A percentile compares a stretch with the other conserved stretches of the same genome.
phyloP scores from a whole-genome alignment of 176 grass and related monocot species.

The Eragrostis nindensis region DNA sequence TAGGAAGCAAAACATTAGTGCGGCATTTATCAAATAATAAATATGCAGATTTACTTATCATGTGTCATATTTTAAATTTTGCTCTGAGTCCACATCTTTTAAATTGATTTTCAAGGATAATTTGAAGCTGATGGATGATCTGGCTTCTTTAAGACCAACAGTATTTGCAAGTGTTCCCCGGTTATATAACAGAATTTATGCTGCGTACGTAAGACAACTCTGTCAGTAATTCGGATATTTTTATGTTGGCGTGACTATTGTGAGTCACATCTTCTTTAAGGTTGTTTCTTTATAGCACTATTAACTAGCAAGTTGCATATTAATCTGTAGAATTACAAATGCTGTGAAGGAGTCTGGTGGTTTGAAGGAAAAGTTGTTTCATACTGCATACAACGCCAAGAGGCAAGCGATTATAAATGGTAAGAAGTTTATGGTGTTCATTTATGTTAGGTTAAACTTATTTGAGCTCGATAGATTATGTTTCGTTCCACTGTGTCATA shows the following conservation, averaged over 20 bases:
- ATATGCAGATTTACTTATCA: background rate
- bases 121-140: conserved; percentile 97
- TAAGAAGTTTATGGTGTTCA: conserved; percentile 14
- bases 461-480: no score
- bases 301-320: conserved; percentile 18
- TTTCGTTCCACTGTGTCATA: no score
- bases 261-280: no score
- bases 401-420: conserved; percentile 70
- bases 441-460: no score
- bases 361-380: conserved; percentile 60
- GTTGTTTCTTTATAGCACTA: background rate
- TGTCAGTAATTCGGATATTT: conserved; percentile 12
- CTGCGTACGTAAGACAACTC: conserved; percentile 62
- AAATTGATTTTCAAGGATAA: conserved; percentile 73
- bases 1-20: background rate
- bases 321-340: conserved; percentile 71
- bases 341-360: conserved; percentile 94
- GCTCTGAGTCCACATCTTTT: background rate
- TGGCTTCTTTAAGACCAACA: conserved; percentile 87
- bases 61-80: background rate
- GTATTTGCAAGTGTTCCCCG: conserved; percentile 89
- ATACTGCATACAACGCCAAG: conserved; percentile 69
- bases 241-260: no score
- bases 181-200: conserved; percentile 91
- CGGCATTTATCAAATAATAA: conserved; percentile 18